phyloP scores from a whole-genome alignment of 2,329 filamentous ascomycete species.

The Cladosporium sp. region DNA sequence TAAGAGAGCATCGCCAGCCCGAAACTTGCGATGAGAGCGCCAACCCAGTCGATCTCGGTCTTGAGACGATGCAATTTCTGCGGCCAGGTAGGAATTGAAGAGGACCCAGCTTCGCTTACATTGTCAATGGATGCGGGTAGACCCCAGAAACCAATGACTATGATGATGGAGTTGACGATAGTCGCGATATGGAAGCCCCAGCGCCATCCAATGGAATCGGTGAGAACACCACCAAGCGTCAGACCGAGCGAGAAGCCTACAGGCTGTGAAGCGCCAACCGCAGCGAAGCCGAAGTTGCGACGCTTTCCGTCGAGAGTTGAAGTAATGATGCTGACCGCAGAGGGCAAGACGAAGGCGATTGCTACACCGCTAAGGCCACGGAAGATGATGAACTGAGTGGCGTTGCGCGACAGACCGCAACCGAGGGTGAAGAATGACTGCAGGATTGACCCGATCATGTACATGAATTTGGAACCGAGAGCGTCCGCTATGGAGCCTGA shows the following conservation, averaged over 20 bases:
- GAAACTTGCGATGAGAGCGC: slow-evolving; percentile 43
- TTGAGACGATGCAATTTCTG: slow-evolving; percentile 27
- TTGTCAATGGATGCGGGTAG: slow-evolving; percentile 29
- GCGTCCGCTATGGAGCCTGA: slow-evolving; percentile 50
- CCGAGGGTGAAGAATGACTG: slow-evolving; percentile 43
- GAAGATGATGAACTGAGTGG: slow-evolving; percentile 27
- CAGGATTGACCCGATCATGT: slow-evolving; percentile 44
- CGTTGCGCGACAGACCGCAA: slow-evolving; percentile 39
- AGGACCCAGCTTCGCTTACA: not conserved
- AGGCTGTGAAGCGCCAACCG: slow-evolving; percentile 48
- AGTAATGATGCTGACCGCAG: slow-evolving; percentile 48
- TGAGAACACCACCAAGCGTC: slow-evolving; percentile 48
- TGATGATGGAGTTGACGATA: slow-evolving; percentile 39
- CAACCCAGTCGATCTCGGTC: slow-evolving; percentile 52
- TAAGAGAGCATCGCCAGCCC: slow-evolving; percentile 50
- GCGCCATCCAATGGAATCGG: slow-evolving; percentile 49
- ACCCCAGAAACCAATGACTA: slow-evolving; percentile 36
- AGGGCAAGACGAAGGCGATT: slow-evolving; percentile 38
- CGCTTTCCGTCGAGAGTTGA: slow-evolving; percentile 43
- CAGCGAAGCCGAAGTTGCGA: slow-evolving; percentile 50
- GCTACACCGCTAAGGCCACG: slow-evolving; percentile 23
- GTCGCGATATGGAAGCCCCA: slow-evolving; percentile 49
- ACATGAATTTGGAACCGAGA: slow-evolving; percentile 45
- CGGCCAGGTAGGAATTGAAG: slow-evolving; percentile 26
- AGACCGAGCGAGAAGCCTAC: slow-evolving; percentile 51